Evolutionary conservation across 257 asterid species (phyloP).

Genomic region (Parsonsia alboflavescens): DNA sequence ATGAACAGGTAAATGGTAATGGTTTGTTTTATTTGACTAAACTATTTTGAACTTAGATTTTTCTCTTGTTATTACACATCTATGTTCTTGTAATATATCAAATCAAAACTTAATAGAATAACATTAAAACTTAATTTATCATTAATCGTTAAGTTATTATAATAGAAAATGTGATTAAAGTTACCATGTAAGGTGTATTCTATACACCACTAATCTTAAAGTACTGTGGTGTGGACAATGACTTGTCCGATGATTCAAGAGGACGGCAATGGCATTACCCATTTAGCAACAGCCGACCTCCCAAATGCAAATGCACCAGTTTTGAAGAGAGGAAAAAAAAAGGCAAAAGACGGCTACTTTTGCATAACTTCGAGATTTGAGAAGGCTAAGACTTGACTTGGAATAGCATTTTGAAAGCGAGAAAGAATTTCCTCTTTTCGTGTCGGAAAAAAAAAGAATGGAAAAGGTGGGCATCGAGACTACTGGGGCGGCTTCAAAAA

Average conservation of each 20-base stretch:
- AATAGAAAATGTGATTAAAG: too few relatives aligned
- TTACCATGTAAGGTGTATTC: too few relatives aligned
- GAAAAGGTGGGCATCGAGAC: not conserved
- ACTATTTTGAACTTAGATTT: too few relatives aligned
- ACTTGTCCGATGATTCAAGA: not conserved
- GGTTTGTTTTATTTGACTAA: too few relatives aligned
- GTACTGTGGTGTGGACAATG: not conserved
- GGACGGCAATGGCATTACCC: conserved; percentile 2
- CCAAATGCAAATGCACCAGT: not conserved
- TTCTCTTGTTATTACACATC: too few relatives aligned
- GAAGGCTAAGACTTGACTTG: not conserved
- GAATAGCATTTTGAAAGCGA: not conserved
- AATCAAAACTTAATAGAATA: too few relatives aligned
- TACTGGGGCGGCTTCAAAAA: conserved; percentile 13
- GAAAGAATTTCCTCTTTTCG: not conserved
- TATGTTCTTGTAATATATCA: too few relatives aligned
- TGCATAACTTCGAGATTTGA: not conserved
- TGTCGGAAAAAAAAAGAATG: not conserved
- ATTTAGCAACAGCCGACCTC: not conserved
- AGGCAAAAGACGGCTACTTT: not conserved
- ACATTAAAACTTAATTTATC: too few relatives aligned
- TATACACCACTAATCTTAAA: not conserved
- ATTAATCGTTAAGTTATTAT: too few relatives aligned
- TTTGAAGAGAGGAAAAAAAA: too few relatives aligned
- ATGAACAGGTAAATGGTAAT: too few relatives aligned